These are phyloP conservation scores for Kluyveromyces wickerhamii DNA, from an alignment of 805 yeast species.

Conservation along the genomic window DNA sequence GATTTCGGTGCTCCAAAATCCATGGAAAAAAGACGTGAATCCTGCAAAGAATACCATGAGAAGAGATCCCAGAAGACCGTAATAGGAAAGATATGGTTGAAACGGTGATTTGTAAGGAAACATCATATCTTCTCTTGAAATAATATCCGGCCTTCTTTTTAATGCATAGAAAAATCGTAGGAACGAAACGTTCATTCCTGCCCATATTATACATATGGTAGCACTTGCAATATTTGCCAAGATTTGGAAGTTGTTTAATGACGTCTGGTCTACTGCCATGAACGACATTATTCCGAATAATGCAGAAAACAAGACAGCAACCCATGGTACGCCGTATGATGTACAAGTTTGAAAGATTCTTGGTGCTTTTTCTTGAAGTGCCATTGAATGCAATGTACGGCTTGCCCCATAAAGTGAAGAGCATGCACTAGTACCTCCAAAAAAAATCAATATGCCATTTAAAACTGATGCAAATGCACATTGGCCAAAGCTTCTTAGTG, in stretches of 20 bases:
- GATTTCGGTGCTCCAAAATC: conserved; percentile 54
- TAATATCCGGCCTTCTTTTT: conserved; percentile 53
- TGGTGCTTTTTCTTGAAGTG: conserved; percentile 55
- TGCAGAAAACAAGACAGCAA: conserved; percentile 58
- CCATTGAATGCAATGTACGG: conserved; percentile 46
- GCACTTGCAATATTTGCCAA: conserved; percentile 62
- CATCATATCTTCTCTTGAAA: conserved; percentile 50
- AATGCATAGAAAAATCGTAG: conserved; percentile 58
- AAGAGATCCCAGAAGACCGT: conserved; percentile 50
- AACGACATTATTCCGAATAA: conserved; percentile 53
- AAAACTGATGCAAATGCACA: conserved; percentile 44
- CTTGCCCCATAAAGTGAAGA: conserved; percentile 56
- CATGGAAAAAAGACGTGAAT: conserved; percentile 46
- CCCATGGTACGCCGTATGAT: conserved; percentile 62
- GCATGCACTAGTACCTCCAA: conserved; percentile 50
- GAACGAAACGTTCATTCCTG: conserved; percentile 58
- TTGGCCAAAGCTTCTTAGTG: conserved; percentile 43
- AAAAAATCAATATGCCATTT: conserved; percentile 45
- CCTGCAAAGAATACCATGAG: conserved; percentile 52
- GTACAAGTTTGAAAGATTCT: conserved; percentile 51
- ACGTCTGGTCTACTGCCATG: conserved; percentile 47
- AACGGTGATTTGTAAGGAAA: conserved; percentile 65
- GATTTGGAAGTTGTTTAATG: conserved; percentile 58
- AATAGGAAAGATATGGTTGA: conserved; percentile 60
- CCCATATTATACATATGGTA: conserved; percentile 74